These are phyloP conservation scores for Mimosa pudica DNA, from an alignment of 306 rosid genomes.

Conservation along the genomic window DNA sequence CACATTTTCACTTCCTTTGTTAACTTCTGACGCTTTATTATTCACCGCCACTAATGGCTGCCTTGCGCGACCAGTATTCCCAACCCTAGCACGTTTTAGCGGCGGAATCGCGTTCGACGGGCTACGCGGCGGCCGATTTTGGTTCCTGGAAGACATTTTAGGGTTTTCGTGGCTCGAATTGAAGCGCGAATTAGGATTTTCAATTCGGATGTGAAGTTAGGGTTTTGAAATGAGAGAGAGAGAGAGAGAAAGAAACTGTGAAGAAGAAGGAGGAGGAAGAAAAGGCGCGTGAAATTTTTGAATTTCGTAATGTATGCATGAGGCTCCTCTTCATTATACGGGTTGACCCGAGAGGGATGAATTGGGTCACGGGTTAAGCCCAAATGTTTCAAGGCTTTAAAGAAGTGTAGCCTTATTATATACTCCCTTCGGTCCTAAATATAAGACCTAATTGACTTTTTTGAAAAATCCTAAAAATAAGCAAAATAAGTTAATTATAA, in stretches of 20 bases:
- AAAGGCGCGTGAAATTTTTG: slow-evolving; percentile 52
- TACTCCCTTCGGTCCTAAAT: too few relatives aligned
- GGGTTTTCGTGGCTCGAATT: slow-evolving; percentile 1
- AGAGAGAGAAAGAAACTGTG: neutral
- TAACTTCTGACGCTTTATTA: slow-evolving; percentile 46
- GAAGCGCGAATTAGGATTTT: neutral
- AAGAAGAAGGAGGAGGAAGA: neutral
- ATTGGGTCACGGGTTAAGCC: neutral
- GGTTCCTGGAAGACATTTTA: slow-evolving; percentile 58
- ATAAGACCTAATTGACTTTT: too few relatives aligned
- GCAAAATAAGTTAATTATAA: too few relatives aligned
- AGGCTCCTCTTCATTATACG: slow-evolving; percentile 16
- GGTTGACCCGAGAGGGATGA: neutral
- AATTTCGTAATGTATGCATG: slow-evolving; percentile 42
- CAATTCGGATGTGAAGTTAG: neutral
- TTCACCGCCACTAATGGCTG: slow-evolving; percentile 50
- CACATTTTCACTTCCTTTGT: slow-evolving; percentile 39
- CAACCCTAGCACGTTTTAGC: slow-evolving; percentile 67
- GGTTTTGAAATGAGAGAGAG: too few relatives aligned
- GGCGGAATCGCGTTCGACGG: slow-evolving; percentile 47
- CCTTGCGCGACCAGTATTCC: slow-evolving; percentile 51
- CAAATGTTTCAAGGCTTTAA: too few relatives aligned
- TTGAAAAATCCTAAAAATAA: too few relatives aligned
- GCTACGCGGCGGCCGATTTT: neutral
- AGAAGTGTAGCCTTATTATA: too few relatives aligned